phyloP scores from a whole-genome alignment of 352 stramenopile genomes.

The Pythium brachiatum region DNA sequence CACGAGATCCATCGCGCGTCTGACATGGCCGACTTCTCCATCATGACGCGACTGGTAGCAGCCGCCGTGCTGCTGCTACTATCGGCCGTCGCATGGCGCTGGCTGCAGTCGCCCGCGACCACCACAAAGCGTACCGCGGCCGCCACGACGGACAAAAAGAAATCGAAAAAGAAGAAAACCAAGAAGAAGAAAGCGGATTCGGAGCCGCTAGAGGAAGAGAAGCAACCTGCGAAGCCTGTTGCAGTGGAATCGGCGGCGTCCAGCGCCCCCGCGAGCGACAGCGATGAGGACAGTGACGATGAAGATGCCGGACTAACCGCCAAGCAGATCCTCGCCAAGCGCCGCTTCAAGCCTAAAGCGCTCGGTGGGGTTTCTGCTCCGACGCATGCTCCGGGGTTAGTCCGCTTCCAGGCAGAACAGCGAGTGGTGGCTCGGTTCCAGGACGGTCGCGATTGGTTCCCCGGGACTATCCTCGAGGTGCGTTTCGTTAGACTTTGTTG shows the following conservation, averaged over 20 bases:
- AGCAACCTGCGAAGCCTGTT: background rate
- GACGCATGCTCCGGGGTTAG: conserved; percentile 20
- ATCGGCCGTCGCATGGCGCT: conserved; percentile 19
- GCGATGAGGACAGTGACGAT: conserved; percentile 41
- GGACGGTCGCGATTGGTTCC: conserved; percentile 59
- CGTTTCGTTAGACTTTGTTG: background rate
- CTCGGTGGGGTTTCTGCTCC: conserved; percentile 34
- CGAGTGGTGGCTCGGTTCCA: conserved; percentile 61
- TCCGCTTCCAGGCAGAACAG: conserved; percentile 38
- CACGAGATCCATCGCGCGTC: background rate
- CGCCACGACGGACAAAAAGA: conserved; percentile 15
- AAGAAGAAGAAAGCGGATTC: conserved; percentile 16
- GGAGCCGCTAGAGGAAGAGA: background rate
- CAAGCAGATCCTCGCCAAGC: conserved; percentile 56
- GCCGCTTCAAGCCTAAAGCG: conserved; percentile 60
- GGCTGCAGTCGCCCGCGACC: conserved; percentile 1
- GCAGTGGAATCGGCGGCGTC: background rate
- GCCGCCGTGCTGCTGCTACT: conserved; percentile 17
- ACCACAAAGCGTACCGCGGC: background rate
- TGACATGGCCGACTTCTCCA: conserved; percentile 23
- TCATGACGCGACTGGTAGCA: conserved; percentile 12
- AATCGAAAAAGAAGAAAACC: conserved; percentile 21
- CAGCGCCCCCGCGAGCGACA: conserved; percentile 16
- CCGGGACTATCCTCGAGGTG: conserved; percentile 61
- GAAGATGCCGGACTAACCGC: conserved; percentile 56